Evolutionary conservation across 23 red algal species (phyloP).

Genomic region (Chondrus crispus): DNA sequence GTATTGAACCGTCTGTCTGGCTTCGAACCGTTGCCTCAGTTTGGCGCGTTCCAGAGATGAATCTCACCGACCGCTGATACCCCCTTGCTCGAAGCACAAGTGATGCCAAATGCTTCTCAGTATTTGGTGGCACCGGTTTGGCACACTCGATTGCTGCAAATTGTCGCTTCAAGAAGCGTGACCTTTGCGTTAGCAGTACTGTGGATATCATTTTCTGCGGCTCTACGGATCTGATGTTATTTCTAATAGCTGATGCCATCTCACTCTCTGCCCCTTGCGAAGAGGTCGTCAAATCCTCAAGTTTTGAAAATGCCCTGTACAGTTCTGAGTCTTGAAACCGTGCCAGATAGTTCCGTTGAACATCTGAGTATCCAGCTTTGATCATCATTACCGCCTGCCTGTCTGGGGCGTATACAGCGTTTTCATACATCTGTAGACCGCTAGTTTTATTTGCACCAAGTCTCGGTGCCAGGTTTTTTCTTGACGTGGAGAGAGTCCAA

Average conservation of each 20-base stretch:
- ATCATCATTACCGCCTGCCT: too few species aligned
- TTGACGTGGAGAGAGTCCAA: too few species aligned
- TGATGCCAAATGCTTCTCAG: not conserved
- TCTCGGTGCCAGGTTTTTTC: too few species aligned
- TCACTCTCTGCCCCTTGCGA: not conserved
- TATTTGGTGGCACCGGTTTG: not conserved
- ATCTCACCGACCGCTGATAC: not conserved
- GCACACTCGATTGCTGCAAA: not conserved
- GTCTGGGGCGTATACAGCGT: too few species aligned
- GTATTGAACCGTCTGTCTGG: not conserved
- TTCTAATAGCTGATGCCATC: not conserved
- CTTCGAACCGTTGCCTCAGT: not conserved
- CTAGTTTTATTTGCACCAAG: too few species aligned
- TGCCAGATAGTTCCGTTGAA: not conserved
- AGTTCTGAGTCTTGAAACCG: not conserved
- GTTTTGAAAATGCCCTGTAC: not conserved
- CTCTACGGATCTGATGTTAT: not conserved
- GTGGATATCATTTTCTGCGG: not conserved
- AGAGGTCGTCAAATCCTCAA: not conserved
- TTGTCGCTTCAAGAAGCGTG: not conserved
- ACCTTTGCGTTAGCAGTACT: not conserved
- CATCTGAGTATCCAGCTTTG: not conserved
- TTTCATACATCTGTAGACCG: too few species aligned
- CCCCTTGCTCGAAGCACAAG: not conserved
- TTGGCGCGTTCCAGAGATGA: fast-evolving